Evolutionary conservation across 805 yeast species (phyloP), one percentile per base, ranked within the genome.

Genomic region (Candida lessepsii): DNA sequence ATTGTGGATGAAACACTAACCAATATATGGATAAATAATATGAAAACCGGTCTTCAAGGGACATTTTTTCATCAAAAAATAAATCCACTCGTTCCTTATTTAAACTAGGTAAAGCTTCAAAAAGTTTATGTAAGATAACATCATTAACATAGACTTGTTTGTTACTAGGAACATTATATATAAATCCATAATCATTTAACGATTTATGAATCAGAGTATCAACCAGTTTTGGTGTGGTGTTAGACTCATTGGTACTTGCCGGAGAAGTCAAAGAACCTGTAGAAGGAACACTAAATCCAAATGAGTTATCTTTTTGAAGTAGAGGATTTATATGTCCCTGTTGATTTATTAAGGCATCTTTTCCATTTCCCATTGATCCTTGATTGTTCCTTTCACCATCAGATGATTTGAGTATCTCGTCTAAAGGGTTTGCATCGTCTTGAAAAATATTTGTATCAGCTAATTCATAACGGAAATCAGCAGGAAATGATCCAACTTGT

Each of bases 1-100:
- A 77, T 47, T 80, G 76, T 0, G 80, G 76, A 51, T 80, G 83
- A 50, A 78, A 80, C 10, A 71, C 66, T 26, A 61, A 59, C 87
- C 87, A 81, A 53, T 78, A 81, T 6, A 50, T 60, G 45, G 52
- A 65, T 27, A 60, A 48, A 49, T 56, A 60, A 56, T 64, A 57
- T 11, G 75, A 53, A 39, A 71, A 47, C 37, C 71, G 38, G 46
- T 60, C 61, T 45, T 65, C 60, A 23, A 58, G 17, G 9, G 24
- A 31, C 6, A 41, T 32, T 50, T 54, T 53, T 37, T 59, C 52
- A 4, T 39, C 46, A 40, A 60, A 65, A 6, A 58, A 43, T 4
- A 49, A 58, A 6, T 60, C 54, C 29, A 73, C 50, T 10, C 41
- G 35, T 5, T 48, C 49, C n/a, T 58, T 41, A 3, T 54, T 41